phyloP scores from a whole-genome alignment of 1,139 yeast genomes.

The Geotrichum cucujoidarum region DNA sequence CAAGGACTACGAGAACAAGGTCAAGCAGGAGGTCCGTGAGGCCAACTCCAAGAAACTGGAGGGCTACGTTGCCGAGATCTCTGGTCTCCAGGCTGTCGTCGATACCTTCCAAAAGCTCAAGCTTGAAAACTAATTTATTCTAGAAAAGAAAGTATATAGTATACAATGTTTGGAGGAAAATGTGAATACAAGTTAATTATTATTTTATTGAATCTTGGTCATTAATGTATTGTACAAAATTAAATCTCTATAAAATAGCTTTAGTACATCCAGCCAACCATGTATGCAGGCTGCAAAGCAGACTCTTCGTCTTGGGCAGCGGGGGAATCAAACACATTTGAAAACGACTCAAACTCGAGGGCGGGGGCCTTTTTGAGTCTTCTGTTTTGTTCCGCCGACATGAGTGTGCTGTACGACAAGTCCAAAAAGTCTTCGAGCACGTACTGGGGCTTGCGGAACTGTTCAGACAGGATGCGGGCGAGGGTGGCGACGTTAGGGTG shows the following conservation, averaged over 20 bases:
- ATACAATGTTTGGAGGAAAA: no score
- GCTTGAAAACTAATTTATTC: constrained; percentile 28
- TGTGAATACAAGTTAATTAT: no score
- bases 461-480: constrained; percentile 83
- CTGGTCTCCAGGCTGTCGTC: constrained; percentile 50
- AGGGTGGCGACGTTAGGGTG: constrained; percentile 94
- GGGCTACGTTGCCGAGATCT: constrained; percentile 75
- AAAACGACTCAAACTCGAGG: constrained; percentile 67
- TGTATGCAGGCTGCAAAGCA: constrained; percentile 10
- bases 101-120: constrained; percentile 40
- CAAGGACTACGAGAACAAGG: constrained; percentile 81
- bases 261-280: constrained; percentile 19
- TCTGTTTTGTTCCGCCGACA: constrained; percentile 71
- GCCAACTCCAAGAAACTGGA: constrained; percentile 66
- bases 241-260: neutral
- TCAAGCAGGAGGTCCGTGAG: constrained; percentile 75
- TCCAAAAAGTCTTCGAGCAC: constrained; percentile 92
- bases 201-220: neutral
- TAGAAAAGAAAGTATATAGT: no score
- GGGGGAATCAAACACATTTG: constrained; percentile 35
- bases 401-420: constrained; percentile 73
- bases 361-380: constrained; percentile 68
- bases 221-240: neutral
- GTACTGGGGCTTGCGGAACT: constrained; percentile 80
- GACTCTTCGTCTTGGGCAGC: constrained; percentile 9